Base-by-base conservation (phyloP, 2,329 filamentous ascomycete species). In the Emergomyces pasteurianus region DNA sequence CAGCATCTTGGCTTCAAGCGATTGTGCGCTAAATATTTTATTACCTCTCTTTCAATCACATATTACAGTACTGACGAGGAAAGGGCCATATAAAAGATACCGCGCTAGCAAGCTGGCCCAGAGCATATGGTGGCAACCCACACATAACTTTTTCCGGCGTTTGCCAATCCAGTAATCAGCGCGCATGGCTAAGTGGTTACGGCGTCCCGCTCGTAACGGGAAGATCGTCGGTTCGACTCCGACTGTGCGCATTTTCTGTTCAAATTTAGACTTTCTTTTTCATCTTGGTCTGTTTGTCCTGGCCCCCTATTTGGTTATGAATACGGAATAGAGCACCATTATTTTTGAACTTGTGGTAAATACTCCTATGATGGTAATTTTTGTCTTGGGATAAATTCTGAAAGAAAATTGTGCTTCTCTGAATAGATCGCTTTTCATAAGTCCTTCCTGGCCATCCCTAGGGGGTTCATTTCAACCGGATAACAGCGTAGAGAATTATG, bases 181-280 rank as follows among this genome's bases (percentile, higher is more conserved):
- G 50, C 50, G 50, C 50, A 53, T 53, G 50, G 50, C 50, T 53
- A 53, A 53, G 50, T 53, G 50, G 50, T 53, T 53, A 53, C 50
- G 50, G 50, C 50, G 50, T 53, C 50, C 50, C 50, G 50, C 50
- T 53, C 50, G 50, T 53, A 53, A 53, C 50, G 50, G 50, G 50
- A 53, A 53, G 50, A 53, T 53, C 50, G 50, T 53, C 50, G 50
- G 50, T 53, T 53, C 50, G 50, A 53, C 50, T 53, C 50, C 50
- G 50, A 53, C 50, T 53, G 50, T 21, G 50, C 50, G 50, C 50
- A 36, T 53, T 14, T 6, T 6, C 18, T 5, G 1, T 21, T 5
- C 8, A 5, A 52, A 18, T 52, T 34, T 18, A n/a, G 34, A 12
- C 9, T 34, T 21, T 36, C 1, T 21, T 31, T 36, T 36, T 53